These are phyloP conservation scores for Dioscorea dumetorum DNA, from an alignment of 106 monocot genomes.

Conservation along the genomic window DNA sequence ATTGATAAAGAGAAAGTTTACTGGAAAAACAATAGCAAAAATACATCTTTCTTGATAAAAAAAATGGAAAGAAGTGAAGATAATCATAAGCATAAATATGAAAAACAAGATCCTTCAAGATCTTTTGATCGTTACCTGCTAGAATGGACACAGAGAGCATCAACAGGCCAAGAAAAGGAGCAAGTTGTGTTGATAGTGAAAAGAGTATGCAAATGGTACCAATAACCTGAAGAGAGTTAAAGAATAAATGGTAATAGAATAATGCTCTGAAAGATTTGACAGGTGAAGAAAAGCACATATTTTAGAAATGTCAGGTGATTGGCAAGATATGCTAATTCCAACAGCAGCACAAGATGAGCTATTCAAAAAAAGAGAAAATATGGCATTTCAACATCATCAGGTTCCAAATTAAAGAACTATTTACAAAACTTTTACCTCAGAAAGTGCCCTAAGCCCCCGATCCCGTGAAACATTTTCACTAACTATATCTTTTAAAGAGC, in stretches of 20 bases:
- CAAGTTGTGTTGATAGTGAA: slow-evolving; percentile 71
- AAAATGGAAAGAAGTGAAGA: too few relatives aligned
- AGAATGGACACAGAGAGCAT: slow-evolving; percentile 84
- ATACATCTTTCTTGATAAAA: too few relatives aligned
- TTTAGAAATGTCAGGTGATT: background rate
- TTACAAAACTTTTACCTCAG: slow-evolving; percentile 83
- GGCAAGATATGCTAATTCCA: too few relatives aligned
- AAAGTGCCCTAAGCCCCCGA: slow-evolving; percentile 90
- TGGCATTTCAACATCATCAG: slow-evolving; percentile 1
- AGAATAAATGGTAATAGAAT: background rate
- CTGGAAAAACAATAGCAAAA: too few relatives aligned
- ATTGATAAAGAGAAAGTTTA: too few relatives aligned
- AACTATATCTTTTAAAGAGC: slow-evolving; percentile 81
- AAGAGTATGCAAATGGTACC: slow-evolving; percentile 94
- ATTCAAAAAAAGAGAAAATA: background rate
- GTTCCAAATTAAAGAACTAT: slow-evolving; percentile 18
- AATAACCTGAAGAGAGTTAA: slow-evolving; percentile 42
- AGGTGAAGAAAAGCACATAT: background rate
- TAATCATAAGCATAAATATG: too few relatives aligned
- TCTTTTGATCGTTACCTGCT: slow-evolving; percentile 56
- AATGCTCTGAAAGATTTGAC: background rate
- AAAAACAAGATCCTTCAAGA: too few relatives aligned
- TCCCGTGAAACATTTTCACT: slow-evolving; percentile 95
- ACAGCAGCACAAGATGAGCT: too few relatives aligned
- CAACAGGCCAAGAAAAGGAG: slow-evolving; percentile 79